Conservation (phyloP, 805 yeast species). For the Komagataella ulmi region DNA sequence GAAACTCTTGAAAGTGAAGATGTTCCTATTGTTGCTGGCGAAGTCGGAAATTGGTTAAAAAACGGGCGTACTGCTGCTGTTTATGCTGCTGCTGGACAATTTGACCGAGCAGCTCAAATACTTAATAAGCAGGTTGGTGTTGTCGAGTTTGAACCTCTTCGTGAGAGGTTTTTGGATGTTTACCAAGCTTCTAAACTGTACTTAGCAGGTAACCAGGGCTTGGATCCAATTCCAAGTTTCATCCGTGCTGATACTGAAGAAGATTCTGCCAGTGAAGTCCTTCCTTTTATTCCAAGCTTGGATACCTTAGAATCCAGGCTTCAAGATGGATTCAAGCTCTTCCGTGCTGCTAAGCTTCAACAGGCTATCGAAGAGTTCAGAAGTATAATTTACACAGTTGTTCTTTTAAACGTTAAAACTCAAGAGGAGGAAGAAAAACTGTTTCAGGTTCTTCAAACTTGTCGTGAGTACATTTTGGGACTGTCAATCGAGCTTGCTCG, state of each 20-base stretch:
- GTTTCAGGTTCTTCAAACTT: conserved; percentile 51
- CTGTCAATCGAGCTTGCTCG: conserved; percentile 84
- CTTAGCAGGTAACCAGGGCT: conserved; percentile 59
- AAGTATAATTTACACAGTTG: conserved; percentile 59
- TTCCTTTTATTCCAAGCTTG: conserved; percentile 68
- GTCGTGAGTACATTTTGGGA: conserved; percentile 88
- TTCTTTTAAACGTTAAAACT: conserved; percentile 56
- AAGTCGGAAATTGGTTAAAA: conserved; percentile 71
- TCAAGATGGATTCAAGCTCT: conserved; percentile 66
- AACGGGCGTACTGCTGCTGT: conserved; percentile 86
- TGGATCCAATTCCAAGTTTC: conserved; percentile 57
- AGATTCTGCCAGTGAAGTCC: conserved; percentile 28
- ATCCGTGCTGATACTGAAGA: conserved; percentile 56
- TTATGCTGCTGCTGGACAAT: conserved; percentile 91
- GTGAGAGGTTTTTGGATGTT: conserved; percentile 70
- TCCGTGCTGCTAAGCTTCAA: conserved; percentile 73
- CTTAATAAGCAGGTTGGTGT: conserved; percentile 84
- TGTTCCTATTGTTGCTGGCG: conserved; percentile 28
- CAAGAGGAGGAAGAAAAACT: conserved; percentile 72
- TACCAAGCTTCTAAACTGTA: conserved; percentile 71
- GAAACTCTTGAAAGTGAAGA: conserved; percentile 23
- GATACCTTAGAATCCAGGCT: conserved; percentile 48
- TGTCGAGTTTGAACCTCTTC: conserved; percentile 76
- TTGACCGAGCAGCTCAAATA: conserved; percentile 90
- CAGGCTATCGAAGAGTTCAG: conserved; percentile 75